phyloP scores from a whole-genome alignment of 2,329 filamentous ascomycete genomes.

The Myotisia sp. region DNA sequence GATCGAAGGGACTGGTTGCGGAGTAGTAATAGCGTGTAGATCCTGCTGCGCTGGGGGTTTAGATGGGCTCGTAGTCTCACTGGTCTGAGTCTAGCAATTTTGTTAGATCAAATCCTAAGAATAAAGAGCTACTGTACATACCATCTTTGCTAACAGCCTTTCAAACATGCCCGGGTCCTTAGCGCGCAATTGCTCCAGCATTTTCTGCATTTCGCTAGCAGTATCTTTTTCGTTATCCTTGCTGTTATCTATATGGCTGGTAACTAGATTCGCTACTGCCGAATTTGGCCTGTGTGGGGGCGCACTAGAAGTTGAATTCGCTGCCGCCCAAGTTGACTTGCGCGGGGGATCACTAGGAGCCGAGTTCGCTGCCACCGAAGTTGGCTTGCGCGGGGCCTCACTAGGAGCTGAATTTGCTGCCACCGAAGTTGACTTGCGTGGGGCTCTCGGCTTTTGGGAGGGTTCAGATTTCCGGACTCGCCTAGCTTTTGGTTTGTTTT shows the following conservation, averaged over 20 bases:
- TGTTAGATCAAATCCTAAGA: too few species aligned
- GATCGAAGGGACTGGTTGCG: too few species aligned
- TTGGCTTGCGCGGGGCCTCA: too few species aligned
- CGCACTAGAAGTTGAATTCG: neutral
- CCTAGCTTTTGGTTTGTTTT: neutral
- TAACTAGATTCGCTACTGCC: neutral
- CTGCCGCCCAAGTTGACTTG: neutral
- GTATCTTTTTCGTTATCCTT: conserved; percentile 21
- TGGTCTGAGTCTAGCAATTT: too few species aligned
- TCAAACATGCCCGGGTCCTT: conserved; percentile 42
- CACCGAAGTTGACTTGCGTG: neutral
- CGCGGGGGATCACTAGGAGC: too few species aligned
- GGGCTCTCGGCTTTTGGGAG: neutral
- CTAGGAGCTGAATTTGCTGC: neutral
- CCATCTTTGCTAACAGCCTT: conserved; percentile 39
- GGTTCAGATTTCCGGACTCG: neutral
- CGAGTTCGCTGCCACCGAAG: too few species aligned
- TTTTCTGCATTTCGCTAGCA: conserved; percentile 38
- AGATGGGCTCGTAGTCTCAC: too few species aligned
- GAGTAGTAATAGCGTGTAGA: too few species aligned
- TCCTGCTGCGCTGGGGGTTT: too few species aligned
- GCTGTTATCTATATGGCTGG: neutral
- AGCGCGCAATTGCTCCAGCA: conserved; percentile 46
- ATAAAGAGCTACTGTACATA: too few species aligned
- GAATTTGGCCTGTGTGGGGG: neutral